Percentiles rank a stretch among this genome's conserved stretches.
Evolutionary conservation across 2,329 filamentous ascomycete species (phyloP).

Genomic region (Xylaria digitata): DNA sequence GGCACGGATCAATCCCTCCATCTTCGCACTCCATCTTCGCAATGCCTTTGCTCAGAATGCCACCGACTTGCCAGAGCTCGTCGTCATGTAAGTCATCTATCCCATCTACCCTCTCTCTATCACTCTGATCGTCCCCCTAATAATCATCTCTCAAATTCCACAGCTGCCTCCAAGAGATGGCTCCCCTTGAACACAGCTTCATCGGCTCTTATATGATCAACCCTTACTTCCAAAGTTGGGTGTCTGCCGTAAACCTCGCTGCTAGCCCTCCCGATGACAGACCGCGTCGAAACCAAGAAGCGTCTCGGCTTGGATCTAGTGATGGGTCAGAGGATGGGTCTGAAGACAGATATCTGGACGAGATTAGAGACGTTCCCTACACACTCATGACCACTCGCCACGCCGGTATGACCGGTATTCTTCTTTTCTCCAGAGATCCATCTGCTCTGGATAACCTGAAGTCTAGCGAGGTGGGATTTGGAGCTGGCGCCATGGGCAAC

Average conservation of each 20-base stretch:
- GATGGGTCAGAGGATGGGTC: too few relatives aligned
- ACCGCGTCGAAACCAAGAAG: slow-evolving; percentile 33
- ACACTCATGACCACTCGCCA: slow-evolving; percentile 77
- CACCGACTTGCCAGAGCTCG: slow-evolving; percentile 62
- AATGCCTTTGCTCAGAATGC: slow-evolving; percentile 63
- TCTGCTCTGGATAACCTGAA: slow-evolving; percentile 73
- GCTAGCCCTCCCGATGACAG: slow-evolving; percentile 56
- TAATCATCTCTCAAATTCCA: slow-evolving; percentile 21
- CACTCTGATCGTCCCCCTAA: not conserved
- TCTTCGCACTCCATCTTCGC: slow-evolving; percentile 79
- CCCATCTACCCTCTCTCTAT: not conserved
- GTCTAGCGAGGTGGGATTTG: slow-evolving; percentile 85
- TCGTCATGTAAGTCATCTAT: slow-evolving; percentile 63
- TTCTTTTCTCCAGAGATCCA: slow-evolving; percentile 81
- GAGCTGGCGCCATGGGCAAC: slow-evolving; percentile 89
- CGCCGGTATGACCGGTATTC: slow-evolving; percentile 88
- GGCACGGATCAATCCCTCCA: slow-evolving; percentile 72
- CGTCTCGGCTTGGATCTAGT: too few relatives aligned
- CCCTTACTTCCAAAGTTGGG: slow-evolving; percentile 79
- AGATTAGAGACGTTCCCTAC: slow-evolving; percentile 62
- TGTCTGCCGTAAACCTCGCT: slow-evolving; percentile 77
- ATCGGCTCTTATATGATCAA: slow-evolving; percentile 83
- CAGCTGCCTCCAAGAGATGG: slow-evolving; percentile 89
- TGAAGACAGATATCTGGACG: slow-evolving; percentile 18
- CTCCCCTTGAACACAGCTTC: slow-evolving; percentile 85